A percentile compares a stretch with the other conserved stretches of the same genome.
These are phyloP conservation scores for Apiotrichum veenhuisii DNA, from an alignment of 1,284 basidiomycete genomes.

Conservation along the genomic window DNA sequence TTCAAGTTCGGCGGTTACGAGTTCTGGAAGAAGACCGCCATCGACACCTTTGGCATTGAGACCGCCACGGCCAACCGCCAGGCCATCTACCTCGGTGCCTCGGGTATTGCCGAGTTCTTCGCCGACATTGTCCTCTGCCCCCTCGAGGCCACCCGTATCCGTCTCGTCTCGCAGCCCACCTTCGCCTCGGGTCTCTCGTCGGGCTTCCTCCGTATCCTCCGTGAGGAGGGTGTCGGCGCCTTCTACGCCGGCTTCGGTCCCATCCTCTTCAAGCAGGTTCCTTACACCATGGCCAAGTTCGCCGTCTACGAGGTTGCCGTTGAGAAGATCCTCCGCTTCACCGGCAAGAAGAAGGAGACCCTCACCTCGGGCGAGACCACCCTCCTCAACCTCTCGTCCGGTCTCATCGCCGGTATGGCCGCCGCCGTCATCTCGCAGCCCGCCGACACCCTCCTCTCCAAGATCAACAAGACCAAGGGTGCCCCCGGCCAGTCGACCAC, in stretches of 20 bases:
- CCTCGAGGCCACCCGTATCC: conserved; percentile 58
- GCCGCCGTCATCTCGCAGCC: conserved; percentile 61
- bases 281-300: conserved; percentile 58
- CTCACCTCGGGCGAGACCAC: conserved; percentile 48
- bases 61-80: conserved; percentile 81
- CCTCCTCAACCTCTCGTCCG: conserved; percentile 51
- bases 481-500: conserved; percentile 54
- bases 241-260: conserved; percentile 59
- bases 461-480: conserved; percentile 61
- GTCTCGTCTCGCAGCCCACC: conserved; percentile 56
- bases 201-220: conserved; percentile 56
- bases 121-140: conserved; percentile 69
- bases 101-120: conserved; percentile 90
- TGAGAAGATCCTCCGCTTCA: conserved; percentile 52
- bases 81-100: conserved; percentile 88
- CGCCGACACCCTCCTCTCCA: conserved; percentile 56
- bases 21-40: conserved; percentile 88
- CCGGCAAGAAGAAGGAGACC: conserved; percentile 53
- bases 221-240: conserved; percentile 53
- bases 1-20: conserved; percentile 96
- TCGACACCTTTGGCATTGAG: conserved; percentile 81
- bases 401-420: conserved; percentile 58
- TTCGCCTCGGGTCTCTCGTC: conserved; percentile 55
- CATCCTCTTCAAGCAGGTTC: conserved; percentile 57
- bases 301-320: conserved; percentile 52